Evolutionary conservation across 371 early-diverging fungal species (phyloP), one percentile per base, ranked within the genome.

Genomic region (Phascolomyces articulosus): DNA sequence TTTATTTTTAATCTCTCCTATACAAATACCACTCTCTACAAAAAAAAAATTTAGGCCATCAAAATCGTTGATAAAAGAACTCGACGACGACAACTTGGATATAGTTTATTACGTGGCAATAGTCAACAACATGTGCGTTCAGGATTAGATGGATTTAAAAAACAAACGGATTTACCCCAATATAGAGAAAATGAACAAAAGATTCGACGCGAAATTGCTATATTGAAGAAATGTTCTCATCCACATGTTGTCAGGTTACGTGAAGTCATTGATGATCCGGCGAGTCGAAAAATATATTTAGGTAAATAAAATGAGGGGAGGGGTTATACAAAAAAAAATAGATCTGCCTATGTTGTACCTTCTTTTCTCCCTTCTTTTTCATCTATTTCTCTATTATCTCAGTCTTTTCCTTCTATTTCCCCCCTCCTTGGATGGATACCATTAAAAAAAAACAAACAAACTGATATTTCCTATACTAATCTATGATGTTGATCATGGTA

Each of bases 241-340:
- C 96, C 96, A 1, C 91, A 98, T 66, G 93, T 98, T 27, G 96
- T 98, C 24, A 80, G 86, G 34, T 74, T 98, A 57, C 79, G 86
- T 62, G 97, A 97, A 72, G 97, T 98, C 51, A 97, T 97, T 64
- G 97, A 98, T 76, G 95, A 96, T 72, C 95, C 96, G 16, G 85
- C 75, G 40, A 90, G 92, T 27, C 84, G 91, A 34, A 95, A 97
- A 66, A 94, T 98, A 38, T 98, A 96, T 80, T 84, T 95, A 63
- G 90, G 95, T 76, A 68, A 53, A 47, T 60, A 13, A 44, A 44
- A n/a, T 4, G 44, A 44, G n/a, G 44, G 44, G 44, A 34, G 34
- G 34, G 34, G 11, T 11, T 34, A 34, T 34, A 34, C 11, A 34
- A 6, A 31, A 6, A 31, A 6, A 31, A 9, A 34, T 34, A 34